phyloP scores from a whole-genome alignment of 768 basidiomycete species.

The Boletus insuetus region DNA sequence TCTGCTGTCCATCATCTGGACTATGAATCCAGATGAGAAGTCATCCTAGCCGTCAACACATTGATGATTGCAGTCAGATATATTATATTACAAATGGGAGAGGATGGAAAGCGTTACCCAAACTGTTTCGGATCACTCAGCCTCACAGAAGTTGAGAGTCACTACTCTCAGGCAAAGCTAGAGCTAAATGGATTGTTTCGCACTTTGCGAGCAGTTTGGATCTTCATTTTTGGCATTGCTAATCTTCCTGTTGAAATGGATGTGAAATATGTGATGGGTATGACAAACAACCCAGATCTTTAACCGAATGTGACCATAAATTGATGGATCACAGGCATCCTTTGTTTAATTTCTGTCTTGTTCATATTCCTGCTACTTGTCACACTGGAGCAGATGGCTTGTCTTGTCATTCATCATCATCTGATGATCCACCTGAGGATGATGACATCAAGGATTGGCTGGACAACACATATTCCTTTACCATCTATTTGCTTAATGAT shows the following conservation, averaged over 20 bases:
- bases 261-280: too few species aligned
- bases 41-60: background rate
- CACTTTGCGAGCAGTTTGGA: too few species aligned
- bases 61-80: background rate
- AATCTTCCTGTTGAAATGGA: too few species aligned
- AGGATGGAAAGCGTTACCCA: background rate
- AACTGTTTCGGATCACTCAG: background rate
- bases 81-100: background rate
- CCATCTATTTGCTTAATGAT: background rate
- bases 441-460: background rate
- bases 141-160: background rate
- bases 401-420: background rate
- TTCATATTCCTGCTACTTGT: background rate
- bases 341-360: too few species aligned
- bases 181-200: background rate
- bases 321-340: too few species aligned
- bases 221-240: too few species aligned
- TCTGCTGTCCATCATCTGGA: background rate
- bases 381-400: background rate
- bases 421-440: background rate
- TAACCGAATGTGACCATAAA: too few species aligned
- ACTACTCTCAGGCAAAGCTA: background rate
- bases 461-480: background rate
- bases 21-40: background rate
- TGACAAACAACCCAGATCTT: too few species aligned